A percentile compares a stretch with the other conserved stretches of the same genome.
These are phyloP conservation scores for Fusarium sp. DNA, from an alignment of 2,329 filamentous ascomycete species.

Conservation along the genomic window DNA sequence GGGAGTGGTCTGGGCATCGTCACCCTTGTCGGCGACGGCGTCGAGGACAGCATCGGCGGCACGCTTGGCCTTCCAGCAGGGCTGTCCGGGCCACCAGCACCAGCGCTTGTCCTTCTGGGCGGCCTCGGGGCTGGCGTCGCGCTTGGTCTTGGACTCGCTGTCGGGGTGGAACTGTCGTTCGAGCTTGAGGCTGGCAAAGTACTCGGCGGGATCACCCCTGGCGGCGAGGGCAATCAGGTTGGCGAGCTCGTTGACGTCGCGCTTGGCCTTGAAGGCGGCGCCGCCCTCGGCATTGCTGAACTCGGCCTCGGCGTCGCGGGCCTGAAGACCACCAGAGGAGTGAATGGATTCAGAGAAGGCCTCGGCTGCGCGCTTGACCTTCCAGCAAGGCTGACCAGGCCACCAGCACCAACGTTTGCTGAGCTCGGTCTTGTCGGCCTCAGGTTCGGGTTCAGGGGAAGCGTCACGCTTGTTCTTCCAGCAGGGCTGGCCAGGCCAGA, in stretches of 20 bases:
- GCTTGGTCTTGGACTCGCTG: constrained; percentile 50
- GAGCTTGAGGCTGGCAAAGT: constrained; percentile 53
- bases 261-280: constrained; percentile 57
- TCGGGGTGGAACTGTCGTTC: constrained; percentile 43
- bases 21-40: constrained; percentile 43
- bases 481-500: constrained; percentile 12
- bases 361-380: constrained; percentile 59
- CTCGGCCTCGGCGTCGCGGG: constrained; percentile 49
- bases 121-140: constrained; percentile 43
- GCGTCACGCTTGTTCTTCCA: constrained; percentile 33
- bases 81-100: constrained; percentile 50
- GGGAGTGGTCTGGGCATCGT: constrained; percentile 48
- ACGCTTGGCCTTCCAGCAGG: constrained; percentile 58
- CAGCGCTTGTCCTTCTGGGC: constrained; percentile 44
- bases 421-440: constrained; percentile 39
- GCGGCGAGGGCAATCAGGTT: constrained; percentile 53
- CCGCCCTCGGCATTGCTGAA: constrained; percentile 54
- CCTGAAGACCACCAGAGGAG: constrained; percentile 43
- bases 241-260: constrained; percentile 58
- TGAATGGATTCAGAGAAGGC: constrained; percentile 53
- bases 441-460: constrained; percentile 31
- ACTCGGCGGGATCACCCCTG: constrained; percentile 49
- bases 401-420: constrained; percentile 54
- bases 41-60: constrained; percentile 48
- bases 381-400: constrained; percentile 60